A percentile compares a stretch with the other conserved stretches of the same genome.
Conservation (phyloP, 352 stramenopile genomes). For the Phytophthora agathidicida region DNA sequence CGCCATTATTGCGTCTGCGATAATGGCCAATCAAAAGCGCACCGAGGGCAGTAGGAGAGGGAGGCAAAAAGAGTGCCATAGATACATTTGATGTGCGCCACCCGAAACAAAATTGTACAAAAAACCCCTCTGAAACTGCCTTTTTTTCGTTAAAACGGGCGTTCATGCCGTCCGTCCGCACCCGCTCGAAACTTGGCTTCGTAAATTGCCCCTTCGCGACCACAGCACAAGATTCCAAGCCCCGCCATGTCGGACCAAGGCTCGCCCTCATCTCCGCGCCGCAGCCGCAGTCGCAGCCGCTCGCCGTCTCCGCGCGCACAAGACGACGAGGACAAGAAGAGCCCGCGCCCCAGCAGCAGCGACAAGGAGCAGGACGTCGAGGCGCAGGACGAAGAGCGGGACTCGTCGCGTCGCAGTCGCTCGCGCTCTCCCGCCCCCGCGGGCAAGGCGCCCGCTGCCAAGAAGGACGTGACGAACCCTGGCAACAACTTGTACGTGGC, state of each 20-base stretch:
- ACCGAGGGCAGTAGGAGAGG: background rate
- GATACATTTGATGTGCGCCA: background rate
- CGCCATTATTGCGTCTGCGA: slow-evolving; percentile 43
- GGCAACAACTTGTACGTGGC: slow-evolving; percentile 88
- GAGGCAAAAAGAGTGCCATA: slow-evolving; percentile 3
- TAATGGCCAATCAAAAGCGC: slow-evolving; percentile 2
- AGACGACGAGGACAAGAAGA: slow-evolving; percentile 24
- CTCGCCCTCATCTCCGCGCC: slow-evolving; percentile 32
- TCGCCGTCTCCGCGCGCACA: slow-evolving; percentile 29
- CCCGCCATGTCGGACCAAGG: slow-evolving; percentile 45
- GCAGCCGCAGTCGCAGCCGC: slow-evolving; percentile 25
- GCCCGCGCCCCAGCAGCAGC: background rate
- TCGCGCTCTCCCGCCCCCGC: slow-evolving; percentile 41
- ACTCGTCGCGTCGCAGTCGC: slow-evolving; percentile 31
- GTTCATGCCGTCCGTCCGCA: slow-evolving; percentile 9
- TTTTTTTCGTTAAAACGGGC: slow-evolving; percentile 5
- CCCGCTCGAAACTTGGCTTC: slow-evolving; percentile 26
- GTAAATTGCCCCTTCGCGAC: slow-evolving; percentile 8
- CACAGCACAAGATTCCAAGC: slow-evolving; percentile 27
- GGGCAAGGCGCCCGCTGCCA: slow-evolving; percentile 12
- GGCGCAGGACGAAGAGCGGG: background rate
- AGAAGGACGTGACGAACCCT: slow-evolving; percentile 45
- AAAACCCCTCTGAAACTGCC: slow-evolving; percentile 13
- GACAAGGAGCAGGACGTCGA: slow-evolving; percentile 4
- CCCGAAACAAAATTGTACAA: slow-evolving; percentile 15